Percentiles rank a stretch among this genome's conserved stretches.
Conservation (phyloP, 345 rosid species). For the Zanthoxylum bungeanum region DNA sequence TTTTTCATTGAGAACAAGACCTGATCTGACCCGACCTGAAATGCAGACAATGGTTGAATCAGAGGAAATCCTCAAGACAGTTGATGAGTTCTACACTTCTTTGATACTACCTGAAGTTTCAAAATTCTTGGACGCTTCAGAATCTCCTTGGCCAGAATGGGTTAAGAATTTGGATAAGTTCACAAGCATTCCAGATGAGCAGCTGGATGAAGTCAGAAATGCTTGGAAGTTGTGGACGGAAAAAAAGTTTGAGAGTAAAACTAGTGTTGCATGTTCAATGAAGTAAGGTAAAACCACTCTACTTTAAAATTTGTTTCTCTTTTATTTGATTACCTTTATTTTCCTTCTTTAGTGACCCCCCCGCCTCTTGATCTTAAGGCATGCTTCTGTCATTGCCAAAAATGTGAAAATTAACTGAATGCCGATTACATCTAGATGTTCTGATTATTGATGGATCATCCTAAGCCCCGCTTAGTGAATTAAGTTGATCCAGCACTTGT, state of each 20-base stretch:
- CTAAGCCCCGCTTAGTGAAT: not conserved
- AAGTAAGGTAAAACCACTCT: slow-evolving; percentile 8
- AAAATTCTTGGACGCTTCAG: slow-evolving; percentile 60
- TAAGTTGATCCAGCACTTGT: not conserved
- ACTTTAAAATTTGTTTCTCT: not conserved
- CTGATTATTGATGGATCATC: not conserved
- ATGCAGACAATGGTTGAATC: slow-evolving; percentile 57
- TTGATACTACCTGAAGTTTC: slow-evolving; percentile 68
- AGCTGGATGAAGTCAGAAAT: slow-evolving; percentile 57
- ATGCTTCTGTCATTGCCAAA: not conserved
- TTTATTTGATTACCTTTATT: not conserved
- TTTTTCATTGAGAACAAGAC: slow-evolving; percentile 39
- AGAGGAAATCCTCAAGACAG: slow-evolving; percentile 47
- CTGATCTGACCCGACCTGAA: slow-evolving; percentile 45
- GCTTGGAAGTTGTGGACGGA: slow-evolving; percentile 76
- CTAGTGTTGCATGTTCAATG: slow-evolving; percentile 17
- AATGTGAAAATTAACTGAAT: not conserved
- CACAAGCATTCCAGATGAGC: slow-evolving; percentile 52
- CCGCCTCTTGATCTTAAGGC: not conserved
- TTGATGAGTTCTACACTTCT: slow-evolving; percentile 56
- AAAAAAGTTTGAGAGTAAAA: slow-evolving; percentile 16
- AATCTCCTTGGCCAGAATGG: slow-evolving; percentile 81
- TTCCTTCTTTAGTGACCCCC: not conserved
- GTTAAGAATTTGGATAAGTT: slow-evolving; percentile 60
- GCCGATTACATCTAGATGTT: not conserved